Evolutionary conservation across 2,329 filamentous ascomycete species (phyloP), one percentile per base, ranked within the genome.

Genomic region (Blumeriella jaapii): DNA sequence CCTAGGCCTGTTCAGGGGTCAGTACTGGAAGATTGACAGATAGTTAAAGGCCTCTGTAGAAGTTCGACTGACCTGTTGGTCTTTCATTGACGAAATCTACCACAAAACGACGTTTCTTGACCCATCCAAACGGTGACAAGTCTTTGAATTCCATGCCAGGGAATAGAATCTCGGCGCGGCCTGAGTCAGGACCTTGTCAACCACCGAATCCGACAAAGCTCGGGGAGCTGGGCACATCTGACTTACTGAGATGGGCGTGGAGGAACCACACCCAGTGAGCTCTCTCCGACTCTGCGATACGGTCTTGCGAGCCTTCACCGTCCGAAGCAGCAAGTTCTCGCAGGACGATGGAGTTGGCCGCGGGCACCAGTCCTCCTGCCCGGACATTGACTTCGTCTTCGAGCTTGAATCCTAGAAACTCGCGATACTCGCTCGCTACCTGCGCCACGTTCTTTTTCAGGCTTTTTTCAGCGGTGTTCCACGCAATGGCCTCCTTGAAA

Each of bases 361-460:
- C 67, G 0, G 66, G 62, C 8, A 79, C 27, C 2, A 60, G 48
- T 2, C 59, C 60, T 6, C 65, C 65, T 7, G 69, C 65, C 2
- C 67, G 62, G 15, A 87, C 68, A 6, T 68, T 65, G 30, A 93
- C 63, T 32, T 74, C 69, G 31, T 86, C 81, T 11, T 75, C 76
- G 3, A 91, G 63, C 41, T 79, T 78, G 48, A 93, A 70, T 1
- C 73, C 74, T 46, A 81, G 81, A 5, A 74, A 69, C 22, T 82
- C 78, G 43, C 82, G 78, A 35, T 93, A 73, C 5, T 74, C 66
- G 43, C 82, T 78, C 14, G 82, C 78, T 62, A 83, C 73, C 64
- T 87, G 69, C 31, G 82, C 64, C 38, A 84, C 67, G 43, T 78
- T 71, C 46, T 73, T 74, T 51, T 76, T 70, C 46, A 84, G 63